phyloP scores from a whole-genome alignment of 176 grass and related monocot genomes.

The Tillandsia fasciculata region DNA sequence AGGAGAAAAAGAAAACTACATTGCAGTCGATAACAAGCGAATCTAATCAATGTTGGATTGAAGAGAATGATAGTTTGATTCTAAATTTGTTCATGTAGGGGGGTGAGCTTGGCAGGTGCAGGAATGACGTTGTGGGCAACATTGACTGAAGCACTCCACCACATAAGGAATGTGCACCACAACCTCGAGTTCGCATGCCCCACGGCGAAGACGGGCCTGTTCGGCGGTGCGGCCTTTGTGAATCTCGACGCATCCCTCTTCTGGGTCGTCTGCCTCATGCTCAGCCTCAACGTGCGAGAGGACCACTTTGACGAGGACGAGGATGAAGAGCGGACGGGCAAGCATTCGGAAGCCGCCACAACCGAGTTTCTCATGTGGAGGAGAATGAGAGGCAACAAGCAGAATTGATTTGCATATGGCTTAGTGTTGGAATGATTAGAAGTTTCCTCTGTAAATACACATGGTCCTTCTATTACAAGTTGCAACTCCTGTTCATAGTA shows the following conservation, averaged over 20 bases:
- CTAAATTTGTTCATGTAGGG: conserved; percentile 14
- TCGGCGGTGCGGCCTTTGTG: conserved; percentile 47
- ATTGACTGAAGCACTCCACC: conserved; percentile 31
- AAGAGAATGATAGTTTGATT: background rate
- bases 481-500: background rate
- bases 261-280: conserved; percentile 50
- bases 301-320: conserved; percentile 27
- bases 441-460: background rate
- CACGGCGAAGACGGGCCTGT: conserved; percentile 45
- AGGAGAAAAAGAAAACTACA: no score
- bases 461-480: background rate
- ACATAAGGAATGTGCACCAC: conserved; percentile 31
- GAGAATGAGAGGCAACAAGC: no score
- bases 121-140: conserved; percentile 38
- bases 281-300: conserved; percentile 35
- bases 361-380: no score
- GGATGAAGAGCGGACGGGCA: background rate
- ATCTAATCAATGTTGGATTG: background rate
- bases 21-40: no score
- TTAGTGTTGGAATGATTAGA: background rate
- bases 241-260: conserved; percentile 53
- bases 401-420: no score
- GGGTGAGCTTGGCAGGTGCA: conserved; percentile 20
- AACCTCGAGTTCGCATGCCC: conserved; percentile 25
- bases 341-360: background rate